phyloP scores from a whole-genome alignment of 768 basidiomycete species.

The Mycena indigotica region DNA sequence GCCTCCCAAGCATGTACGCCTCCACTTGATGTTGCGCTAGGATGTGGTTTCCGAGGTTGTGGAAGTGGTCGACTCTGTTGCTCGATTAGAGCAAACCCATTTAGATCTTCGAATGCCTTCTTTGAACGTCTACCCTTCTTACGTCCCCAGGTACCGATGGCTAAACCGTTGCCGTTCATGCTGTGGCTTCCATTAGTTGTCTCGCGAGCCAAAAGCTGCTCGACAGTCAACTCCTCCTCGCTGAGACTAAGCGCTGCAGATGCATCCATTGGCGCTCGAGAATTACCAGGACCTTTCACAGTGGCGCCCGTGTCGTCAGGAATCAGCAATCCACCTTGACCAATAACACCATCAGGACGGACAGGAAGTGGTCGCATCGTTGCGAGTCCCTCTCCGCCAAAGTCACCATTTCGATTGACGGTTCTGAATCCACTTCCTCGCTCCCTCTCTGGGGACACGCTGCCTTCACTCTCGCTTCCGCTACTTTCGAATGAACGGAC shows the following conservation, averaged over 20 bases:
- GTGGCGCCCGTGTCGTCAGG: constrained; percentile 9
- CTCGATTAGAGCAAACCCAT: neutral
- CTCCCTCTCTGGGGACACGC: constrained; percentile 14
- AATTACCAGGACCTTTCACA: neutral
- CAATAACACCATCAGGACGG: neutral
- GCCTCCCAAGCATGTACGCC: constrained; percentile 25
- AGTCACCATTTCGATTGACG: constrained; percentile 5
- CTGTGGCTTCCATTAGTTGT: neutral
- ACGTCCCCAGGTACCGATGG: neutral
- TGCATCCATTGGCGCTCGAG: neutral
- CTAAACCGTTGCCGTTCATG: neutral
- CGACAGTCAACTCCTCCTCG: constrained; percentile 22
- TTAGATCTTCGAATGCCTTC: neutral
- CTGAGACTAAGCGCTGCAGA: neutral
- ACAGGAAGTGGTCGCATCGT: neutral
- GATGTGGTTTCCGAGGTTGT: neutral
- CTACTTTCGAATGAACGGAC: constrained; percentile 23
- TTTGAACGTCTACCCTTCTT: constrained; percentile 1
- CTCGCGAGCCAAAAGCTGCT: constrained; percentile 18
- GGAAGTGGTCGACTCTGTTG: constrained; percentile 8
- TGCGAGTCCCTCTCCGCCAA: neutral
- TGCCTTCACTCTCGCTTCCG: constrained; percentile 18
- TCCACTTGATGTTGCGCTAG: neutral
- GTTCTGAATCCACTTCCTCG: constrained; percentile 6
- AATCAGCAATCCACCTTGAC: neutral